Base-by-base conservation (phyloP, 495 filamentous ascomycete species). In the Aspergillus ellipticus region DNA sequence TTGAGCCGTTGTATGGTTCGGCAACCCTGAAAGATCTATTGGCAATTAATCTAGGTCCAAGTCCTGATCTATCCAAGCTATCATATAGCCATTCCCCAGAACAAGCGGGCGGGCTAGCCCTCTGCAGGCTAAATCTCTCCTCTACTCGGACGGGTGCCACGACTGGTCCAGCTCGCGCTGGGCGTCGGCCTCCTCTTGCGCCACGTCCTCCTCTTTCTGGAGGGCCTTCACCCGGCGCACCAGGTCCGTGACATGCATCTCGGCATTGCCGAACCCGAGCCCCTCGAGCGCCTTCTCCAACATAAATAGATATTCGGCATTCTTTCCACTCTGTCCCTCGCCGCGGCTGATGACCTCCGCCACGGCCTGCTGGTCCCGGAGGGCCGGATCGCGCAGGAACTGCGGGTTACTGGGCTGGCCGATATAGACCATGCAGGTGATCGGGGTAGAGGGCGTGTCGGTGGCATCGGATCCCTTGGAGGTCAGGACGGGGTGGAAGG, bases 381-480 rank as follows among this genome's bases (percentile, higher is more conserved):
- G 84, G 0, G 89, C 89, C 0, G 62, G 60, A 2, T 77, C 70
- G 15, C 74, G 70, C 35, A 92, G 76, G 68, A 99, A 99, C 65
- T 97, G 95, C 47, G 92, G 90, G 63, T 99, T 99, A 15, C 82
- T 80, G 0, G 95, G 95, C 3, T 93, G 89, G 10, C 95, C 95
- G 66, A 99, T 97, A 68, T 99, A 99, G 0, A 97, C 90, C 58
- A 96, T 76, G 60, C 81, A 85, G 5, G 67, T 71, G 43, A 84
- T 79, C 7, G 77, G 71, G 11, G 42, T 10, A 11, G 51, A 7
- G 2, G 53, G 0, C 4, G 21, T 10, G 1, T 19, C 20, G 0
- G 33, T 48, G n/a, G 51, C 39, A n/a, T 42, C 35, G 3, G 55
- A 51, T 5, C 24, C 29, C 5, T 46, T 45, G 9, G 51, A 42